Conservation (phyloP, 352 stramenopile genomes). For the Phytophthora constricta region DNA sequence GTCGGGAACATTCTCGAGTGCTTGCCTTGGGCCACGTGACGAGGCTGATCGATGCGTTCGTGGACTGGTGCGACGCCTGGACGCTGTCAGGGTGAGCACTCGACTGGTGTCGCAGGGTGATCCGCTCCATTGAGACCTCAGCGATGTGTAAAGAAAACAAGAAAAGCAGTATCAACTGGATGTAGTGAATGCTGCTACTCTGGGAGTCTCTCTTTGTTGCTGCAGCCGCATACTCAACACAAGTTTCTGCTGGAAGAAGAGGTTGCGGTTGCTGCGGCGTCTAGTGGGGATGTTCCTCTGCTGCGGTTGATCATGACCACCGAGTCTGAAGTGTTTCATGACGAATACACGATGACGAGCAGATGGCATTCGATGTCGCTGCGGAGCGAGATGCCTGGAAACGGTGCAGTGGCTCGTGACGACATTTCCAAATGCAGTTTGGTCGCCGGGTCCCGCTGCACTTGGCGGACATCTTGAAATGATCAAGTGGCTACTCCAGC, state of each 20-base stretch:
- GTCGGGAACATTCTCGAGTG: neutral
- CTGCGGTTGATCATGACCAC: conserved; percentile 2
- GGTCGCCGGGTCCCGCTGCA: neutral
- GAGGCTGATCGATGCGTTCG: conserved; percentile 1
- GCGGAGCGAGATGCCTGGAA: neutral
- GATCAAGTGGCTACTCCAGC: neutral
- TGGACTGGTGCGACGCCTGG: conserved; percentile 2
- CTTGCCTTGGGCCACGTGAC: neutral
- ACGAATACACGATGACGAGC: neutral
- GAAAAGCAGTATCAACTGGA: neutral
- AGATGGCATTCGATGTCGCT: conserved; percentile 1
- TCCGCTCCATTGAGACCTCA: neutral
- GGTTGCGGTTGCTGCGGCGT: conserved; percentile 1
- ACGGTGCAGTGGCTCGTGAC: conserved; percentile 13
- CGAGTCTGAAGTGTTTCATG: neutral
- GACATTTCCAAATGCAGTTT: neutral
- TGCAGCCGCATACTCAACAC: too few relatives aligned
- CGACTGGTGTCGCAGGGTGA: neutral
- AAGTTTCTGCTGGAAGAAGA: too few relatives aligned
- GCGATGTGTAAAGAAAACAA: too few relatives aligned
- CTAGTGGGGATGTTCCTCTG: conserved; percentile 1
- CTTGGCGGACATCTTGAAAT: neutral
- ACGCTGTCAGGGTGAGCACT: conserved; percentile 1
- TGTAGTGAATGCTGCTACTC: too few relatives aligned
- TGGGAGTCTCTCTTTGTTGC: too few relatives aligned